Evolutionary conservation across 208 protist genomes (phyloP).

Genomic region (Trypanosomatidae sp.): DNA sequence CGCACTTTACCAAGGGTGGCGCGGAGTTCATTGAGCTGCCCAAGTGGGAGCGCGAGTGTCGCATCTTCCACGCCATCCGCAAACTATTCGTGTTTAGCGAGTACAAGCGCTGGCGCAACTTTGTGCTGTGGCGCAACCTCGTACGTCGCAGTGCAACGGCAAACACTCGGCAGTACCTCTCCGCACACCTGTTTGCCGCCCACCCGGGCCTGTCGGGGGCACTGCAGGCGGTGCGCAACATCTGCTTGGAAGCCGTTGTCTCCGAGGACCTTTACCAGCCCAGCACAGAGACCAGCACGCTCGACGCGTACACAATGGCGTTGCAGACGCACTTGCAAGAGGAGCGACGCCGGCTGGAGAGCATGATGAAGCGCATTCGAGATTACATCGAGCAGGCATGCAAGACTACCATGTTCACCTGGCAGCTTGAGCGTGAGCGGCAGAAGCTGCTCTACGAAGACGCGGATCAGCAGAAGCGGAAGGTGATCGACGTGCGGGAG

Average conservation of each 20-base stretch:
- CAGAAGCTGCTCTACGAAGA: constrained; percentile 66
- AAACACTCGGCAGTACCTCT: constrained; percentile 79
- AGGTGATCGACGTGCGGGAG: constrained; percentile 79
- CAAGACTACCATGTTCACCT: constrained; percentile 90
- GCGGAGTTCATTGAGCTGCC: constrained; percentile 93
- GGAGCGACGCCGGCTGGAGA: constrained; percentile 64
- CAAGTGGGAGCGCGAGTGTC: constrained; percentile 94
- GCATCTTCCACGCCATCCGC: constrained; percentile 88
- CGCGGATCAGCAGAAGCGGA: constrained; percentile 80
- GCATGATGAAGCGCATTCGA: constrained; percentile 86
- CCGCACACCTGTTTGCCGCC: constrained; percentile 87
- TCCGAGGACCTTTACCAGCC: constrained; percentile 70
- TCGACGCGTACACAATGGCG: constrained; percentile 65
- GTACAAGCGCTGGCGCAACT: constrained; percentile 94
- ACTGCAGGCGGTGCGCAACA: constrained; percentile 75
- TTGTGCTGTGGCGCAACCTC: constrained; percentile 90
- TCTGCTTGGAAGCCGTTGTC: constrained; percentile 75
- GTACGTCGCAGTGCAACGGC: constrained; percentile 84
- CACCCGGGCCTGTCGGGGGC: constrained; percentile 85
- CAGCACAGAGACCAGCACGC: constrained; percentile 69
- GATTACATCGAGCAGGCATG: constrained; percentile 90
- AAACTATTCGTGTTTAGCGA: constrained; percentile 91
- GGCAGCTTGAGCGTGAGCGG: constrained; percentile 79
- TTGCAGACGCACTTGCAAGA: constrained; percentile 59
- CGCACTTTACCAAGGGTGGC: constrained; percentile 87